Evolutionary conservation across 2,329 filamentous ascomycete species (phyloP), one percentile per base, ranked within the genome.

Genomic region (Davidsoniella virescens): DNA sequence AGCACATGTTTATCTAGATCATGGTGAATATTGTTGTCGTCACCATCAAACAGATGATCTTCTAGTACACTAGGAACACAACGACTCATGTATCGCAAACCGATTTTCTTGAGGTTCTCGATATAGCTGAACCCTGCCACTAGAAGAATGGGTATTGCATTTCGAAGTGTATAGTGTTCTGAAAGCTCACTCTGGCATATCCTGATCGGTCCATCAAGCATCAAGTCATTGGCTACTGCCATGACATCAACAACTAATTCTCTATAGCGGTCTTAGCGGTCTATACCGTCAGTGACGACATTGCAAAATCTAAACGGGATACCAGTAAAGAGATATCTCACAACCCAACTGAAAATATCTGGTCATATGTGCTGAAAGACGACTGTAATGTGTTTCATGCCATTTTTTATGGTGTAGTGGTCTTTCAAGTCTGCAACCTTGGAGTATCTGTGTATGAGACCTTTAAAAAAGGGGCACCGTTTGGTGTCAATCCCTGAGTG

Each of bases 31-130:
- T 93, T 82, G 40, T 84, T 78, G 50, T 96, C 88, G 14, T 98
- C 73, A 52, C 87, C 82, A 56, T 93, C 84, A 2, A 98, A 72
- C 14, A 90, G 72, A 57, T 86, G 82, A 55, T 94, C 94, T 59
- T 95, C 87, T 47, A 98, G 77, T 73, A 96, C 86, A 5, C 80
- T 78, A 63, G 96, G 92, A 52, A 96, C 71, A 59, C 94, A 93
- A 42, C 94, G 68, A 58, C 87, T 94, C 18, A 95, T 78, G 60
- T 95, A 98, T 62, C 94, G 86, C 26, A 96, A 68, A 0, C 84
- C 85, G 8, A 84, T 83, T 57, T 90, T 77, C 63, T 94, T 94
- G 67, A 98, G 95, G 51, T 84, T 78, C 0, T 77, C 78, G 5
- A 94, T 80, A 0, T 82, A 83, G 60, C 84, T 94, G 2, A 85